Evolutionary conservation across 495 filamentous ascomycete species (phyloP), one percentile per base, ranked within the genome.

Genomic region (Neurospora discreta): DNA sequence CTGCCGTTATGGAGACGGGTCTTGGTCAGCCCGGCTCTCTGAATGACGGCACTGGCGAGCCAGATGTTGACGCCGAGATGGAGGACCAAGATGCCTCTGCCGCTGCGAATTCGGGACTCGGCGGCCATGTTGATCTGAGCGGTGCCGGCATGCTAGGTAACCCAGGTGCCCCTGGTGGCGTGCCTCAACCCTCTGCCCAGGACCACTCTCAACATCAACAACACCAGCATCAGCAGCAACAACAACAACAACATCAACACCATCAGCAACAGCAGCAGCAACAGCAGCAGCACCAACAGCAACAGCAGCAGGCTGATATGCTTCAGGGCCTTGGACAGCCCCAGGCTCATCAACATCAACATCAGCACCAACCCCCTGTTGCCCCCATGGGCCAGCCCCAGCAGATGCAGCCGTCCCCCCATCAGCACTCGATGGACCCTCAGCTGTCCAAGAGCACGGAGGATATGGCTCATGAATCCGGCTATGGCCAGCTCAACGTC

Each of bases 401-500:
- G 40, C 76, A 79, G 30, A 74, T 73, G 36, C 78, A 78, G 72
- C 76, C 76, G 41, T 73, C 71, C 39, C 75, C 74, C 13, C 81
- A 81, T 40, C 79, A 81, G 65, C 74, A 77, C 71, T 39, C 44
- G n/a, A 77, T 76, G 76, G 72, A 80, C 23, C 77, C 77, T 3
- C 72, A 76, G 40, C 75, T 79, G 20, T 70, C 77, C 36, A 78
- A 77, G 68, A 82, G 80, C 3, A 84, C 83, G 5, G 81, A 84
- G 71, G 79, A 79, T 9, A 65, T 84, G 13, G 83, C 84, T 15
- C 76, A 73, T 3, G 78, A 82, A 36, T 83, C 81, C 1, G 83
- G 83, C 16, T 84, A 85, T 65, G 36, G 41, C 10, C 73, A 78
- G n/a, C 76, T 86, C 9, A 77, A 79, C 18, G 75, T 85, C 33